These are phyloP conservation scores for Leccinellum rugosiceps DNA, from an alignment of 768 basidiomycete genomes.

Conservation along the genomic window DNA sequence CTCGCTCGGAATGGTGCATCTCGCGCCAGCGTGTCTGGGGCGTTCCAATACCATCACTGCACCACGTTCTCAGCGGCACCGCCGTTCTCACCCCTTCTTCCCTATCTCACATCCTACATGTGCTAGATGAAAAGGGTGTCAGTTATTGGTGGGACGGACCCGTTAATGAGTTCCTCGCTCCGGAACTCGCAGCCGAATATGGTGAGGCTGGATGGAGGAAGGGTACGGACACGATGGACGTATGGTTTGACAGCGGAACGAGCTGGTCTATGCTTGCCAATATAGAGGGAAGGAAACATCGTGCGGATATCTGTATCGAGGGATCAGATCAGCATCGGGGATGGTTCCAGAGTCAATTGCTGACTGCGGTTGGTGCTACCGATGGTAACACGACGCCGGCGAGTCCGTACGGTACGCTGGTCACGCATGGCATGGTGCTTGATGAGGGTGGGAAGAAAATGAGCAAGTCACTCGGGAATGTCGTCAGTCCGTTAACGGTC, in stretches of 20 bases:
- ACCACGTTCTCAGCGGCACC: slow-evolving; percentile 58
- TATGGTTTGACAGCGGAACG: slow-evolving; percentile 98
- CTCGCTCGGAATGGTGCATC: slow-evolving; percentile 98
- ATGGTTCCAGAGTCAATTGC: slow-evolving; percentile 95
- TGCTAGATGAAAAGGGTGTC: slow-evolving; percentile 71
- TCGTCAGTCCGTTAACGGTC: slow-evolving; percentile 79
- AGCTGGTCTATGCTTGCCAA: slow-evolving; percentile 80
- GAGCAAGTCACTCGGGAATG: slow-evolving; percentile 96
- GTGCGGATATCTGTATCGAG: slow-evolving; percentile 88
- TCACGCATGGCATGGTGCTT: slow-evolving; percentile 97
- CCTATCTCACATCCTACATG: slow-evolving; percentile 69
- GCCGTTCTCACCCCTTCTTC: slow-evolving; percentile 63
- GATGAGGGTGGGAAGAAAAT: slow-evolving; percentile 89
- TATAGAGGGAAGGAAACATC: slow-evolving; percentile 38
- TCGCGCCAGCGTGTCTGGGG: slow-evolving; percentile 98
- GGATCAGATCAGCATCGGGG: slow-evolving; percentile 98
- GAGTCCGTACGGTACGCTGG: slow-evolving; percentile 70
- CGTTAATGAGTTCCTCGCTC: slow-evolving; percentile 76
- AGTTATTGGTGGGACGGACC: slow-evolving; percentile 93
- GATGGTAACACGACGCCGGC: slow-evolving; percentile 14
- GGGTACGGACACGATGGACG: slow-evolving; percentile 95
- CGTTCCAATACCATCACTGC: slow-evolving; percentile 88
- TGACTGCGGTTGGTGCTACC: slow-evolving; percentile 65
- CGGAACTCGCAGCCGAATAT: slow-evolving; percentile 49
- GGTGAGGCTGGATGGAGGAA: slow-evolving; percentile 57